Conservation (phyloP, 2,329 filamentous ascomycete genomes). For the Cercospora sojina region DNA sequence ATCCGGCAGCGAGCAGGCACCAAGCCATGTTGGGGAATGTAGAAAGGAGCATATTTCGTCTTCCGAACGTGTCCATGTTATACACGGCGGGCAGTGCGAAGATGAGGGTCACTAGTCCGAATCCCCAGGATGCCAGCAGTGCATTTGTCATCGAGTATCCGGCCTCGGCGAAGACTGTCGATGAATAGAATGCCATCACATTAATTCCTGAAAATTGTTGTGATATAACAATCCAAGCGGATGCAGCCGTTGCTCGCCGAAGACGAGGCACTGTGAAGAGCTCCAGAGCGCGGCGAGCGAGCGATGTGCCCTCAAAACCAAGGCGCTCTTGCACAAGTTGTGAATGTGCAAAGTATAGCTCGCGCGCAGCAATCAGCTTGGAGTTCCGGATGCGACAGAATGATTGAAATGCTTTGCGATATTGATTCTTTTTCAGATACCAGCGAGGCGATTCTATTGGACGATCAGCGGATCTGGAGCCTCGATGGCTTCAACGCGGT, state of each 20-base stretch:
- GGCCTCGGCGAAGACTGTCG: slow-evolving; percentile 36
- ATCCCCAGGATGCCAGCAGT: slow-evolving; percentile 58
- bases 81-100: slow-evolving; percentile 60
- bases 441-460: slow-evolving; percentile 28
- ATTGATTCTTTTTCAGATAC: slow-evolving; percentile 30
- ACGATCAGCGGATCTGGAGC: background rate
- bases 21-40: slow-evolving; percentile 54
- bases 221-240: slow-evolving; percentile 25
- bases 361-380: slow-evolving; percentile 33
- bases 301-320: slow-evolving; percentile 17
- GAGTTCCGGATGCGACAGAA: slow-evolving; percentile 41
- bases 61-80: slow-evolving; percentile 52
- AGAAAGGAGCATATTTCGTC: slow-evolving; percentile 51
- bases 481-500: background rate
- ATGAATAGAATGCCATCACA: slow-evolving; percentile 41
- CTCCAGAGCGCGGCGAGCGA: slow-evolving; percentile 17
- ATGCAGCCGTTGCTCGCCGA: slow-evolving; percentile 27
- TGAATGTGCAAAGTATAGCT: slow-evolving; percentile 34
- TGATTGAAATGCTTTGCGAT: slow-evolving; percentile 43
- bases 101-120: slow-evolving; percentile 58
- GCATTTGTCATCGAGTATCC: slow-evolving; percentile 44
- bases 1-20: slow-evolving; percentile 49
- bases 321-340: slow-evolving; percentile 31
- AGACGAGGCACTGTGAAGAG: slow-evolving; percentile 31
- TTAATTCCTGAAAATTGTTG: slow-evolving; percentile 25